phyloP scores from a whole-genome alignment of 106 monocot species.

The Allium sativum region DNA sequence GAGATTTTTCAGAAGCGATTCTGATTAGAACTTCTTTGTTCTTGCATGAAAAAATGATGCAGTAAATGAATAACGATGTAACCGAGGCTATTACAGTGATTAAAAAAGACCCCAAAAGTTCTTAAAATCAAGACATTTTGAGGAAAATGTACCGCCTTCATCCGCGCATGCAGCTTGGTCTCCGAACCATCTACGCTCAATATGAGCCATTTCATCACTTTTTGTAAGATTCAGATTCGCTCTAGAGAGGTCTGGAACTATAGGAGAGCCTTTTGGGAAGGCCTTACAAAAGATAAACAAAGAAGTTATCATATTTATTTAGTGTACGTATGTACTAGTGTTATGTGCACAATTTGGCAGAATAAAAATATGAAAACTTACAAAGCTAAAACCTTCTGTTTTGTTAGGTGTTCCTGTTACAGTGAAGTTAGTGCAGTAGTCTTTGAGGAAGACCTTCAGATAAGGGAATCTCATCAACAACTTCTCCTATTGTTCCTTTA shows the following conservation, averaged over 20 bases:
- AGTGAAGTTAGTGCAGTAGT: constrained; percentile 19
- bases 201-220: constrained; percentile 11
- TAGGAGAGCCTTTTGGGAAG: constrained; percentile 15
- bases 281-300: neutral
- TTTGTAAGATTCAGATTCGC: constrained; percentile 14
- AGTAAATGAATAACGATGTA: constrained; percentile 11
- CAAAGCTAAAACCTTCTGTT: constrained; percentile 17
- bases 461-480: constrained; percentile 20
- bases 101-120: constrained; percentile 38
- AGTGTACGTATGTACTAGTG: neutral
- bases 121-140: constrained; percentile 5
- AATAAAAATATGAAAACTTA: constrained; percentile 3
- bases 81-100: constrained; percentile 26
- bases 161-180: constrained; percentile 1
- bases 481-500: constrained; percentile 12
- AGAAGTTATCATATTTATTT: neutral
- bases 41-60: constrained; percentile 14
- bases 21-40: neutral
- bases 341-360: neutral
- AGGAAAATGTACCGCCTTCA: neutral
- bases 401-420: constrained; percentile 11
- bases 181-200: constrained; percentile 14
- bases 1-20: neutral
- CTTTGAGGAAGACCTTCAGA: constrained; percentile 17
- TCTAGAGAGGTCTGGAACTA: constrained; percentile 15